Evolutionary conservation across 1,139 yeast genomes (phyloP).

Genomic region (Pichia sp.): DNA sequence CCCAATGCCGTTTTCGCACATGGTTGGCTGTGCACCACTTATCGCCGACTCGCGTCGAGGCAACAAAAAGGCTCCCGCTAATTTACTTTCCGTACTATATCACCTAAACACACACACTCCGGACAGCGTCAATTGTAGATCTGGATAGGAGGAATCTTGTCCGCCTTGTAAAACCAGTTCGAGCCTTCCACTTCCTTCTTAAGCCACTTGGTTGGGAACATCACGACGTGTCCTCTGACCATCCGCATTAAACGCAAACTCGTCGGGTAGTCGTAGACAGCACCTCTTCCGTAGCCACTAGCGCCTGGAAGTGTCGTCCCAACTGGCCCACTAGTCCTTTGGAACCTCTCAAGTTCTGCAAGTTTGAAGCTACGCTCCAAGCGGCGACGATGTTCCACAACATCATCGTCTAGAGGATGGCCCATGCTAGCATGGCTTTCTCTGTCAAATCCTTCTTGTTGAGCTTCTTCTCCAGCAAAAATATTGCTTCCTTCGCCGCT

Average conservation of each 20-base stretch:
- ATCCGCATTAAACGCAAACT: constrained; percentile 71
- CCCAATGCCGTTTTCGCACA: background rate
- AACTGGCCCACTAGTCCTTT: constrained; percentile 12
- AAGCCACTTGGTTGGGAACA: constrained; percentile 91
- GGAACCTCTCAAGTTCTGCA: constrained; percentile 29
- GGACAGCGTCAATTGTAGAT: constrained; percentile 59
- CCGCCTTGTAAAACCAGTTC: constrained; percentile 94
- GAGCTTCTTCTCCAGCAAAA: background rate
- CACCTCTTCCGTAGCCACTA: constrained; percentile 8
- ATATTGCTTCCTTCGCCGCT: background rate
- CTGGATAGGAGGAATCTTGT: constrained; percentile 91
- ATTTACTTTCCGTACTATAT: too few relatives aligned
- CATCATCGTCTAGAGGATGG: constrained; percentile 12
- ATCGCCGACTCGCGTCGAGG: background rate
- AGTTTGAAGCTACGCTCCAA: constrained; percentile 23
- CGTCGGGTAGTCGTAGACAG: constrained; percentile 67
- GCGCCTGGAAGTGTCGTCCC: constrained; percentile 11
- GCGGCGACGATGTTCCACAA: constrained; percentile 15
- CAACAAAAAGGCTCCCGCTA: background rate
- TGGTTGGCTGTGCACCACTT: background rate
- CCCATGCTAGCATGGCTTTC: background rate
- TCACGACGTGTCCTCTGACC: constrained; percentile 83
- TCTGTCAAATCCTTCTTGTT: background rate
- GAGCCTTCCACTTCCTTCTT: constrained; percentile 79
- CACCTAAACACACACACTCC: too few relatives aligned